Base-by-base conservation (phyloP, 768 basidiomycete species). In the Daedaleopsis sinensis region DNA sequence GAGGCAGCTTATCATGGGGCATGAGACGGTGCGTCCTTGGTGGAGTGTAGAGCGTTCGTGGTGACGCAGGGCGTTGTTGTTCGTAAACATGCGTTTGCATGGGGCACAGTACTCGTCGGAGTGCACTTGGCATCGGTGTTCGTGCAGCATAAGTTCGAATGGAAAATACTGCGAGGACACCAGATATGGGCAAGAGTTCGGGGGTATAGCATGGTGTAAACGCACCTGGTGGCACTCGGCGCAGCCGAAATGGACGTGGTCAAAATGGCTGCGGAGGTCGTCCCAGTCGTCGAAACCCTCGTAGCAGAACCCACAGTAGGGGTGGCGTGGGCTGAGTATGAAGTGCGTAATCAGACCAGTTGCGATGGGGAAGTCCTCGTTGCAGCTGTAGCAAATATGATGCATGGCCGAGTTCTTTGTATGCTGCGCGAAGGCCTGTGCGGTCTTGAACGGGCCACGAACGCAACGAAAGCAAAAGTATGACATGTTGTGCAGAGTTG, bases 31-130 rank as follows among this genome's bases (percentile, higher is more conserved):
- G 58, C 72, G 77, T 1, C 78, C 72, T 8, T 71, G 71, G 68
- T 90, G 89, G 10, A 71, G 42, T 32, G 81, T 76, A 0, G 88
- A 89, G 19, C 78, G 79, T 55, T 83, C 68, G 69, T 90, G 89
- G 72, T 80, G 27, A 16, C 65, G 62, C 27, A 83, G 76, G 59
- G 77, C 79, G 58, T 65, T 75, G 39, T 71, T 71, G 32, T 68
- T 76, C 11, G 57, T 61, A 73, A 89, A 90, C n/a, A 67, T 55
- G 4, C 76, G 77, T n/a, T 71, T 67, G 72, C 85, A 88, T 0
- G 67, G 46, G 1, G 32, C 61, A 65, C 89, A 87, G 63, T 82
- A 86, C 15, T 24, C 55, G 42, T 57, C 52, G 36, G 46, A 32
- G 46, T 72, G 72, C 2, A 27, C 46, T 27, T 68, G 58, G 1